Evolutionary conservation across 208 protist species (phyloP).

Genomic region (Balamuthia mandrillaris): DNA sequence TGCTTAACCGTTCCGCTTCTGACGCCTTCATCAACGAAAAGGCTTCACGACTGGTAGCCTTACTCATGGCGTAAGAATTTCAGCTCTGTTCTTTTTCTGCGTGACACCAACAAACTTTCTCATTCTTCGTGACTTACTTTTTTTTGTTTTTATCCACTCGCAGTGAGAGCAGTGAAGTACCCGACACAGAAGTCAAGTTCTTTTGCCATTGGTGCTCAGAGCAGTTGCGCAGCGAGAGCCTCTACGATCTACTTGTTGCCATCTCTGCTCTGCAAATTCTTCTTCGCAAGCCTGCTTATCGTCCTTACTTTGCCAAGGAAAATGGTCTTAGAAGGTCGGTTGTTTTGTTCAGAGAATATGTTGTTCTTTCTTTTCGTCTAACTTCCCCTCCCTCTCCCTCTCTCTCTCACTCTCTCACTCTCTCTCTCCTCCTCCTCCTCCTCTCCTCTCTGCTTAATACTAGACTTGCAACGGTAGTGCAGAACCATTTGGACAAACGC

Average conservation of each 20-base stretch:
- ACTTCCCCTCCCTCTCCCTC: too few relatives aligned
- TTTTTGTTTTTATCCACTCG: background rate
- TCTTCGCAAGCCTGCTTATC: background rate
- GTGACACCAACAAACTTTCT: background rate
- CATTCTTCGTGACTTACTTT: background rate
- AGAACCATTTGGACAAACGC: constrained; percentile 11
- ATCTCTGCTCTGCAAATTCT: background rate
- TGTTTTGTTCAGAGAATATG: too few relatives aligned
- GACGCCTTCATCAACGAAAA: background rate
- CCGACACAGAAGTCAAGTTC: constrained; percentile 1
- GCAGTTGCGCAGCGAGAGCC: background rate
- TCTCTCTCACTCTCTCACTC: too few relatives aligned
- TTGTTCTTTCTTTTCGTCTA: too few relatives aligned
- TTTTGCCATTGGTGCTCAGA: constrained; percentile 5
- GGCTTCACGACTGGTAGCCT: background rate
- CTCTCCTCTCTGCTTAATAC: background rate
- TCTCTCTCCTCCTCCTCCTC: too few relatives aligned
- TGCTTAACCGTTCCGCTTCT: background rate
- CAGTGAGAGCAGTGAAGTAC: background rate
- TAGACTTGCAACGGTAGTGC: background rate
- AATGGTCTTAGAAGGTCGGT: background rate
- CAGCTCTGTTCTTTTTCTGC: background rate
- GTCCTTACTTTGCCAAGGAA: background rate
- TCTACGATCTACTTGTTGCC: background rate
- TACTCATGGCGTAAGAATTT: background rate